These are phyloP conservation scores for Westerdykella sp. DNA, from an alignment of 2,329 filamentous ascomycete genomes.

Conservation along the genomic window DNA sequence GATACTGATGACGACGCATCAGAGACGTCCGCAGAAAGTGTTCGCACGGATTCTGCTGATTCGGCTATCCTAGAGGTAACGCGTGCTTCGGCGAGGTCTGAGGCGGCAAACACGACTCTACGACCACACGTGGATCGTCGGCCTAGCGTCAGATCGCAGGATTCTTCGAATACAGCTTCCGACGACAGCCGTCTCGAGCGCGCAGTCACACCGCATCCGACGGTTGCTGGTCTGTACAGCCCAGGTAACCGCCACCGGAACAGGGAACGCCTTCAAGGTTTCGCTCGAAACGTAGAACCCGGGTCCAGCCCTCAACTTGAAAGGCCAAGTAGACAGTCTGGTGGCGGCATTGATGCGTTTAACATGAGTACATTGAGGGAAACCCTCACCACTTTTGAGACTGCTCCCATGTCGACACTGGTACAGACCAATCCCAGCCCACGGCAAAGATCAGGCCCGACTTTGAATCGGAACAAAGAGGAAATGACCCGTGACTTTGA, in stretches of 20 bases:
- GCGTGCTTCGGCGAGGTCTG: conserved; percentile 1
- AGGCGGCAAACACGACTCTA: conserved; percentile 1
- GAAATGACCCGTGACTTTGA: conserved; percentile 6
- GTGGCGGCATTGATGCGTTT: not conserved
- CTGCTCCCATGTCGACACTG: not conserved
- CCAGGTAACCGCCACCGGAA: conserved; percentile 1
- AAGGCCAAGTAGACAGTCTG: not conserved
- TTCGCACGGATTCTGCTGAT: not conserved
- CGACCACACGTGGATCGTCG: not conserved
- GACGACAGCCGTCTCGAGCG: not conserved
- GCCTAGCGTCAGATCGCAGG: not conserved
- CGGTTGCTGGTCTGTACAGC: conserved; percentile 1
- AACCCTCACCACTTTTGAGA: conserved; percentile 1
- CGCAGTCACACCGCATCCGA: not conserved
- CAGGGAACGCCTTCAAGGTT: not conserved
- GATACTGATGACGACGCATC: not conserved
- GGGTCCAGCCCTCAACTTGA: not conserved
- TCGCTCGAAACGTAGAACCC: not conserved
- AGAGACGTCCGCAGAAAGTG: not conserved
- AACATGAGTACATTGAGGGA: conserved; percentile 2
- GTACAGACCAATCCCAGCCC: not conserved
- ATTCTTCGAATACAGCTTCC: not conserved
- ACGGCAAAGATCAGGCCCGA: not conserved
- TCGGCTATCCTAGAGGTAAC: not conserved
- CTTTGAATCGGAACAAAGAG: conserved; percentile 4